phyloP scores from a whole-genome alignment of 371 early-diverging fungal species.

The Aphelidium insulamus region DNA sequence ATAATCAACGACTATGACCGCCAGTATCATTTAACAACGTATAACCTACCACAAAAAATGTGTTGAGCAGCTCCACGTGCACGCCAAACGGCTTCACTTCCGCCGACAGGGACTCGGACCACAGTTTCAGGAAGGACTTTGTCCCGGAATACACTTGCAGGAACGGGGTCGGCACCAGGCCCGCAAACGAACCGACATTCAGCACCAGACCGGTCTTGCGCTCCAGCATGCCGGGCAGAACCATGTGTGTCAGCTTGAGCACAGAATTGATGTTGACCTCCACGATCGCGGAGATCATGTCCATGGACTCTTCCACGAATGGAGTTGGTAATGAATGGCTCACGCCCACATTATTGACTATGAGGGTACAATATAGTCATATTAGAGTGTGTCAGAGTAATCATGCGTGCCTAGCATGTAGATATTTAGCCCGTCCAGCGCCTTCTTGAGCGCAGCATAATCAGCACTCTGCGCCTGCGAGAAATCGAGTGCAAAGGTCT shows the following conservation, averaged over 20 bases:
- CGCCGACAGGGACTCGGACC: constrained; percentile 66
- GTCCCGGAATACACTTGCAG: constrained; percentile 81
- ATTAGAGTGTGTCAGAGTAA: background rate
- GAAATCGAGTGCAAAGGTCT: constrained; percentile 64
- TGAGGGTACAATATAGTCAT: constrained; percentile 7
- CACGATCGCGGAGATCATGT: constrained; percentile 43
- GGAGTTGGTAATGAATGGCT: constrained; percentile 69
- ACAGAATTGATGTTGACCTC: constrained; percentile 71
- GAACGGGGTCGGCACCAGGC: constrained; percentile 63
- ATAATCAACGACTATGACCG: background rate
- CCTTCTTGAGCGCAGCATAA: constrained; percentile 35
- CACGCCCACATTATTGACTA: constrained; percentile 82
- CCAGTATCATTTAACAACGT: background rate
- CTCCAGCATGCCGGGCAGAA: constrained; percentile 50
- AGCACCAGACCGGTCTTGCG: constrained; percentile 65
- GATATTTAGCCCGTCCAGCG: constrained; percentile 29
- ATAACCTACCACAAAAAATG: constrained; percentile 66
- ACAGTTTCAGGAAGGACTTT: constrained; percentile 78
- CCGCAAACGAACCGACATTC: constrained; percentile 84
- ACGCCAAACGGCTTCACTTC: constrained; percentile 55
- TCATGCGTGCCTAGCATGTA: constrained; percentile 30
- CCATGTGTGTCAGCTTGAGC: constrained; percentile 55
- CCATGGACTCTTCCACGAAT: constrained; percentile 48
- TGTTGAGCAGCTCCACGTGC: constrained; percentile 69
- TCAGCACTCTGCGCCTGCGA: constrained; percentile 31